Evolutionary conservation across 129 eudicot species (phyloP), one percentile per base, ranked within the genome.

Genomic region (Chrysanthemum seticuspe): DNA sequence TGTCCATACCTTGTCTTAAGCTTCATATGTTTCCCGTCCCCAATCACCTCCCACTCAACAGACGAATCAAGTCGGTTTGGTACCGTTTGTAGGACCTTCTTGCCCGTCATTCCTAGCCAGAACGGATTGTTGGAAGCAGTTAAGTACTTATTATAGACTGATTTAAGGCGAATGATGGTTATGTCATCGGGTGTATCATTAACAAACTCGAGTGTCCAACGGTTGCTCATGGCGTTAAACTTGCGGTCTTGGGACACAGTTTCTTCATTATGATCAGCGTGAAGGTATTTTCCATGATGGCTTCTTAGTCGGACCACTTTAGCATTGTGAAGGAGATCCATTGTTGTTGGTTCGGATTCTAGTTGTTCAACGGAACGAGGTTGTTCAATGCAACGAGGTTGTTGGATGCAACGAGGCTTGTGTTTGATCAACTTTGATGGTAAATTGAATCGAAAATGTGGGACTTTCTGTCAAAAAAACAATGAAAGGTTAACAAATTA

Each of bases 91-190:
- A 83, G 66, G 12, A 88, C 97, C 16, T 88, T 91, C 48, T 80
- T 83, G 0, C 95, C 97, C 0, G 97, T 91, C 87, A 88, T 76
- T 0, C 97, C 95, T 0, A 91, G 79, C 13, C 86, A 75, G 64
- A 84, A 88, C 8, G 83, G 85, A 62, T 84, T 83, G 72, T 88
- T 79, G 1, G 95, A 88, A 4, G 97, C 95, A 0, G 95, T 88
- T 6, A 91, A 68, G 84, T 88, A 91, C 60, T 80, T 86, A 53
- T 80, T 70, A 76, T 80, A 82, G 70, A 92, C 86, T 72, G 88
- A 84, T 54, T 91, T 88, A 13, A 91, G 82, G 18, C 91, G 88
- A 65, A 91, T 77, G 4, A 88, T 71, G 76, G 88, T 82, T 58
- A 70, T 18, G 62, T 75, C 50, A 48, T 82, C 89, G 13, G 82